Evolutionary conservation across 2,329 filamentous ascomycete species (phyloP).

Genomic region (Penicillium sp.): DNA sequence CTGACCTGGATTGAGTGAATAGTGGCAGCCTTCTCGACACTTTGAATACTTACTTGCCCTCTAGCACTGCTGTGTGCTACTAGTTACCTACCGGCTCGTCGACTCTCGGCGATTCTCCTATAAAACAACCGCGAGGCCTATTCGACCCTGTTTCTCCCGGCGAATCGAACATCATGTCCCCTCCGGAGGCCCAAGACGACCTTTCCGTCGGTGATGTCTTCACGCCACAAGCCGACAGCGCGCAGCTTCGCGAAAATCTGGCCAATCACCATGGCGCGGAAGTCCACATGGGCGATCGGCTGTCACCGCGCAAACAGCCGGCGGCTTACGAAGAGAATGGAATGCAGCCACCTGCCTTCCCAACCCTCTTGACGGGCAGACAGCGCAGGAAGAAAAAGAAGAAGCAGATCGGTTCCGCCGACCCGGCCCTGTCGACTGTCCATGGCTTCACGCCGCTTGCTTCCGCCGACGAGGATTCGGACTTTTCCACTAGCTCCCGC

Average conservation of each 20-base stretch:
- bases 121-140: neutral
- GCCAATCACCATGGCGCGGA: slow-evolving; percentile 27
- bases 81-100: slow-evolving; percentile 12
- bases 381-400: slow-evolving; percentile 47
- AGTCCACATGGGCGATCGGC: slow-evolving; percentile 34
- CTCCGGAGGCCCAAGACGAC: slow-evolving; percentile 35
- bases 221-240: slow-evolving; percentile 40
- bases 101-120: slow-evolving; percentile 7
- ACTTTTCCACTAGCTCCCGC: slow-evolving; percentile 45
- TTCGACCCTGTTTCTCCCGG: neutral
- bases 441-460: slow-evolving; percentile 49
- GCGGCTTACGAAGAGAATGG: slow-evolving; percentile 22
- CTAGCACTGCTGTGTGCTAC: slow-evolving; percentile 9
- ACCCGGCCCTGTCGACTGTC: slow-evolving; percentile 45
- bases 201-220: slow-evolving; percentile 46
- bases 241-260: slow-evolving; percentile 29
- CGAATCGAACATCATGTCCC: slow-evolving; percentile 23
- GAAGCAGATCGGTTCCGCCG: slow-evolving; percentile 32
- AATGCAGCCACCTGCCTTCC: slow-evolving; percentile 35
- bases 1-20: slow-evolving; percentile 15
- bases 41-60: slow-evolving; percentile 20
- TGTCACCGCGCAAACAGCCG: slow-evolving; percentile 27
- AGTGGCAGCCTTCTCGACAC: slow-evolving; percentile 18
- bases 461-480: slow-evolving; percentile 53
- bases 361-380: slow-evolving; percentile 31